Evolutionary conservation across 306 rosid genomes (phyloP), one percentile per base, ranked within the genome.

Genomic region (Cercis canadensis): DNA sequence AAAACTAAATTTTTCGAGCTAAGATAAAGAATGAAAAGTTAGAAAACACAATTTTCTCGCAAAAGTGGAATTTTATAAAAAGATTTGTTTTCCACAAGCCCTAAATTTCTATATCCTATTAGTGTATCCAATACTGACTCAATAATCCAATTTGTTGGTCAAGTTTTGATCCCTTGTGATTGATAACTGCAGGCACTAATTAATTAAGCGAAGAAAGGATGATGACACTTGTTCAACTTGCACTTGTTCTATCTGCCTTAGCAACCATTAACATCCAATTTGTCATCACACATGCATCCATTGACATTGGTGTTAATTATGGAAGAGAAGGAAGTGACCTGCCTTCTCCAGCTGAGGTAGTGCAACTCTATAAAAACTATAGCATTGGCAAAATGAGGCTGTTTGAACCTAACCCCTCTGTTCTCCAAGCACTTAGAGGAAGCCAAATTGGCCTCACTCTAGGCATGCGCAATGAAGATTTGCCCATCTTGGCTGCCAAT

Each of bases 241-340:
- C 16, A n/a, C n/a, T 76, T 44, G 7, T 31, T 47, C 43, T 69
- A 0, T 44, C 29, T 8, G 44, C 46, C 11, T 1, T 53, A 19
- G 50, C 57, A 29, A 12, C 17, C 8, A 47, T 17, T 4, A 39
- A 15, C 40, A 69, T 24, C 29, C 29, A 24, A 24, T 1, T 24
- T 24, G 29, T 24, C 2, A 1, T 37, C 7, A 13, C 40, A 32
- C 21, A 12, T 40, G 24, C 55, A 2, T 63, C 13, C 15, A 6
- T 7, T 1, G 51, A 21, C 5, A 54, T 81, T 21, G 81, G 79
- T 4, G 76, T 79, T 7, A 15, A 40, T 78, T 67, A 71, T n/a
- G 77, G 77, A n/a, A 31, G 33, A 52, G 24, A 16, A 7, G 83
- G 78, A 47, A n/a, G 65, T 36, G 17, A 75, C 56, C 74, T 83